Base-by-base conservation (phyloP, 2,329 filamentous ascomycete species). In the Cryphonectria japonica region DNA sequence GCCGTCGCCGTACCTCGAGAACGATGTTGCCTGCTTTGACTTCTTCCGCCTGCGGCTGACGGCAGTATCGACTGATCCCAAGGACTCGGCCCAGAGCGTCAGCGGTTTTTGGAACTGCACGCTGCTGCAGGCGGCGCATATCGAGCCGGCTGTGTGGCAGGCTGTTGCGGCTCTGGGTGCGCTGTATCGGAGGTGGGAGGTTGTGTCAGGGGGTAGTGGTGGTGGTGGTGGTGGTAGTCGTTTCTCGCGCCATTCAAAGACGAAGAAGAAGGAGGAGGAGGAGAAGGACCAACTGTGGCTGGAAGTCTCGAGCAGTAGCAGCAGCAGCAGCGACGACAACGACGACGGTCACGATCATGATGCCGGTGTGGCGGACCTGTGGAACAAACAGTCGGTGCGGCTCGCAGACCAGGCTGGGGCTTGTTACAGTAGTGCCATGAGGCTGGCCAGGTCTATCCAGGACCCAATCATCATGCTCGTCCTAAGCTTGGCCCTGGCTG, bases 101-200 rank as follows among this genome's bases (percentile, higher is more conserved):
- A 61, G 32, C 8, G 68, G 66, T 2, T 81, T 82, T 64, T 82
- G 80, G 80, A 76, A 74, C 11, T 70, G 72, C 9, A 75, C 77
- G 11, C 50, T 81, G 3, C 73, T 82, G 0, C 79, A 81, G 75
- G 72, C 79, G 2, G 79, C 80, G 0, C 79, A 81, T 68, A 71
- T 68, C 62, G 79, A 81, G 67, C 78, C 79, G 11, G 79, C 80
- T 5, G 76, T 80, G 0, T 82, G 80, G 80, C 77, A 79, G 46
- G 79, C 79, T 2, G 78, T 78, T 0, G 77, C 80, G 7, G 79
- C 80, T 0, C 61, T 82, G 3, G 80, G 80, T 0, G 79, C 79
- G 3, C 73, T 82, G 61, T 79, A 82, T 54, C 78, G 78, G 26
- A 73, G 75, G 0, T 75, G 69, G 75, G 73, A 76, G 60, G 37